A percentile compares a stretch with the other conserved stretches of the same genome.
Conservation (phyloP, 441 rosid species). For the Adansonia gregorii region DNA sequence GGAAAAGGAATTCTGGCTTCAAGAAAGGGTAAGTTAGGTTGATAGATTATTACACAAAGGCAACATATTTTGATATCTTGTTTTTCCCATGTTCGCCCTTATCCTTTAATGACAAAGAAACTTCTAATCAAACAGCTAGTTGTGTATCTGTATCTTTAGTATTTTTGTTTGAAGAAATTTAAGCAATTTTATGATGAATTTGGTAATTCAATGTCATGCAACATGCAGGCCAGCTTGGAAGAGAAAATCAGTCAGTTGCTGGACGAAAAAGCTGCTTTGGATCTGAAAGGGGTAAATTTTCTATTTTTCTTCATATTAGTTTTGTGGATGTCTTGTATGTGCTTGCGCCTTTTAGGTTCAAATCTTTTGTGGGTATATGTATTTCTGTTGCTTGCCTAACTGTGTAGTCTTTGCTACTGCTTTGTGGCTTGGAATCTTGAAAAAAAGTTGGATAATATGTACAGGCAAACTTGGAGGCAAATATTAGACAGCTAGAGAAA, state of each 20-base stretch:
- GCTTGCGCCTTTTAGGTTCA: neutral
- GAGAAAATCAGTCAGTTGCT: constrained; percentile 44
- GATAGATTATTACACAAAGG: constrained; percentile 26
- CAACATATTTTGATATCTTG: neutral
- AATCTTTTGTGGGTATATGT: neutral
- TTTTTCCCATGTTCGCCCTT: neutral
- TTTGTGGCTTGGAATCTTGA: constrained; percentile 19
- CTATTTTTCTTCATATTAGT: constrained; percentile 24
- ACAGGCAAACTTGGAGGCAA: constrained; percentile 66
- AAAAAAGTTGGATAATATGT: constrained; percentile 29
- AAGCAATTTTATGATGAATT: constrained; percentile 28
- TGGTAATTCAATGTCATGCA: constrained; percentile 25
- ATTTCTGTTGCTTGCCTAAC: neutral
- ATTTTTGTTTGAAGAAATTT: constrained; percentile 15
- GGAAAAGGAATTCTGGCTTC: constrained; percentile 47
- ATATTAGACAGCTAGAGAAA: constrained; percentile 50
- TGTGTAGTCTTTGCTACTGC: neutral
- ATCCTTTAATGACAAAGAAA: constrained; percentile 16
- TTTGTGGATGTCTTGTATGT: constrained; percentile 7
- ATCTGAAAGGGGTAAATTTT: constrained; percentile 49
- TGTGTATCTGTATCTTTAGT: neutral
- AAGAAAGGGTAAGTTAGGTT: constrained; percentile 47
- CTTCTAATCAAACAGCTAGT: neutral
- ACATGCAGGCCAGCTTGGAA: constrained; percentile 60
- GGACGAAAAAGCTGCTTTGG: constrained; percentile 51